Evolutionary conservation across 345 rosid genomes (phyloP).

Genomic region (Dipteronia sinensis): DNA sequence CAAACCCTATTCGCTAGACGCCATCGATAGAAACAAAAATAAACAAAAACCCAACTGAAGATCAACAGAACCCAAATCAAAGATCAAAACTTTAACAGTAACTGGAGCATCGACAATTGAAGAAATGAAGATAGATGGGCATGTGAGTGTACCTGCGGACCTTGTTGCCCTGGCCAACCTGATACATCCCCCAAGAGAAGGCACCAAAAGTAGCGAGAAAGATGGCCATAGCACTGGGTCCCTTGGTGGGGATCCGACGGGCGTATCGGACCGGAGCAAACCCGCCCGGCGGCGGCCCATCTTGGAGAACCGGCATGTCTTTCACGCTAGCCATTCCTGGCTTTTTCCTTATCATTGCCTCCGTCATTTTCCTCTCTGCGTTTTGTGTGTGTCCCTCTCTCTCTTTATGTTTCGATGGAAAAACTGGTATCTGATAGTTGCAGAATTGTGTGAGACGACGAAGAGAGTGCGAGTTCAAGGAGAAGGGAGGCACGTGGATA

Average conservation of each 20-base stretch:
- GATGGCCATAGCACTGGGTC: conserved; percentile 94
- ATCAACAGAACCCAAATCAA: neutral
- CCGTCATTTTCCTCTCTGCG: conserved; percentile 64
- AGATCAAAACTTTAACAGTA: neutral
- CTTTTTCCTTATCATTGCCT: conserved; percentile 90
- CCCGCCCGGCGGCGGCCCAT: conserved; percentile 99
- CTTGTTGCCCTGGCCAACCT: conserved; percentile 97
- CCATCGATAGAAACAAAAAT: neutral
- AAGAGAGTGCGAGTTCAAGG: neutral
- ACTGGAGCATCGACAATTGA: neutral
- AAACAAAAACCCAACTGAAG: neutral
- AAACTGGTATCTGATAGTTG: neutral
- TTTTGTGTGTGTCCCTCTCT: neutral
- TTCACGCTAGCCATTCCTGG: conserved; percentile 99
- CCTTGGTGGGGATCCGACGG: conserved; percentile 90
- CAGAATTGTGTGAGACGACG: neutral
- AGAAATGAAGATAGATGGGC: neutral
- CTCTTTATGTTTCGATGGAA: neutral
- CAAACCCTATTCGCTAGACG: neutral
- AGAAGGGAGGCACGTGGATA: neutral
- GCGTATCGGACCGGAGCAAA: conserved; percentile 89
- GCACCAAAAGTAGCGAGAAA: conserved; percentile 79
- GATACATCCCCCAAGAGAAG: conserved; percentile 97
- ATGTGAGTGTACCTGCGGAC: conserved; percentile 62
- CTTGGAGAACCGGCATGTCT: conserved; percentile 96